Percentiles rank a stretch among this genome's conserved stretches.
These are phyloP conservation scores for Fraxinus dipetala DNA, from an alignment of 305 asterid genomes.

Conservation along the genomic window DNA sequence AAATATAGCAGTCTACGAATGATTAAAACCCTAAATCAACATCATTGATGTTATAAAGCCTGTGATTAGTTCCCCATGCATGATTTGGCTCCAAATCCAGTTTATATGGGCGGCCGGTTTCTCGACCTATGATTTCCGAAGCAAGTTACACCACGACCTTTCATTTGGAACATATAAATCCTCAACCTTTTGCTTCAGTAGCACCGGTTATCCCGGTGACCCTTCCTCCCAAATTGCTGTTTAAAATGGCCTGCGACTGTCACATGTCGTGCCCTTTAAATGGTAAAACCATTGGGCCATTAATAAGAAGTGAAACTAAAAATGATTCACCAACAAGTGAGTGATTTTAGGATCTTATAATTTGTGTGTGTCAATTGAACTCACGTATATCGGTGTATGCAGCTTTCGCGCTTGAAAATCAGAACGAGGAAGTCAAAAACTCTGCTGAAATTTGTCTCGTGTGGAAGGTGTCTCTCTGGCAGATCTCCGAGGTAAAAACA, in stretches of 20 bases:
- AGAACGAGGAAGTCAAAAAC: slow-evolving; percentile 60
- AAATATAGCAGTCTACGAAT: not conserved
- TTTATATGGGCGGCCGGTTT: not conserved
- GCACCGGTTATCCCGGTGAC: not conserved
- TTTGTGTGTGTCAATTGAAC: not conserved
- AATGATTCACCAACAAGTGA: not conserved
- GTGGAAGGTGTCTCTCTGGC: slow-evolving; percentile 74
- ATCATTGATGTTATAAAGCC: not conserved
- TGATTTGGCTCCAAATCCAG: not conserved
- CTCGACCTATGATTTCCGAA: not conserved
- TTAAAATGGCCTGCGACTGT: not conserved
- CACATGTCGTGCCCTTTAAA: not conserved
- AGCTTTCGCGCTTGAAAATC: slow-evolving; percentile 73
- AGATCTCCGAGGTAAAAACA: slow-evolving; percentile 58
- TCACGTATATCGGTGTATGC: slow-evolving; percentile 30
- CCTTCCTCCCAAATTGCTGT: not conserved
- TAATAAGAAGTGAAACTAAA: not conserved
- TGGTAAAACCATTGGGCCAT: not conserved
- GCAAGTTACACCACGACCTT: not conserved
- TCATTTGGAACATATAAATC: not conserved
- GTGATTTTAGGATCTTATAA: not conserved
- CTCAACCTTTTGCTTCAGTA: not conserved
- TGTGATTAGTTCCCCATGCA: not conserved
- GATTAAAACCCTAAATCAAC: not conserved
- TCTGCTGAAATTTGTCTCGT: slow-evolving; percentile 64